phyloP scores from a whole-genome alignment of 345 rosid species.

The Crucihimalaya himalaica region DNA sequence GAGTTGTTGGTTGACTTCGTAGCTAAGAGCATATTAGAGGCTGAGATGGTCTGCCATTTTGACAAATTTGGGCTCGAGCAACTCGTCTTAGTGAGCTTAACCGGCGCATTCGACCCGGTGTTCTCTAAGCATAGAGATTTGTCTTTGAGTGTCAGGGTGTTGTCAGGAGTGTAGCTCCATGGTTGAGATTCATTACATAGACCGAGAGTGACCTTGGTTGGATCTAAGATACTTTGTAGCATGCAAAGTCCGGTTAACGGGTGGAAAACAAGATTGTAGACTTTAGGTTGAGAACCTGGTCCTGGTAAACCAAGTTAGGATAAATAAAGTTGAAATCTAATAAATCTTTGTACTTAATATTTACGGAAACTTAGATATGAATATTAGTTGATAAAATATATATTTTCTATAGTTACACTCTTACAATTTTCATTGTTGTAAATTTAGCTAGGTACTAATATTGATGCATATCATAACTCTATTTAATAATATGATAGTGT shows the following conservation, averaged over 20 bases:
- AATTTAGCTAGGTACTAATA: not conserved
- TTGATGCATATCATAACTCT: too few relatives aligned
- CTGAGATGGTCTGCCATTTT: constrained; percentile 65
- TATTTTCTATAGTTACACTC: not conserved
- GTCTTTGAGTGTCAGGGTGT: constrained; percentile 49
- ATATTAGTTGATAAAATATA: not conserved
- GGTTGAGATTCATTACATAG: constrained; percentile 62
- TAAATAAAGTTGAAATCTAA: not conserved
- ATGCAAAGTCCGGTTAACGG: constrained; percentile 79
- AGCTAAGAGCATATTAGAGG: constrained; percentile 75
- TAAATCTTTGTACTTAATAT: not conserved
- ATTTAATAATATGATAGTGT: not conserved
- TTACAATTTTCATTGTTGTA: not conserved
- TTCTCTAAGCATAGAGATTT: constrained; percentile 62
- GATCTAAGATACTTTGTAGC: constrained; percentile 42
- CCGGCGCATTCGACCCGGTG: constrained; percentile 38
- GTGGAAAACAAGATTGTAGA: constrained; percentile 68
- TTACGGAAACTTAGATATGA: not conserved
- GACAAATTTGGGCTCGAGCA: constrained; percentile 48
- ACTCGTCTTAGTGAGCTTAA: constrained; percentile 42
- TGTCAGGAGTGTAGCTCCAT: constrained; percentile 58
- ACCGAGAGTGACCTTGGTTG: constrained; percentile 51
- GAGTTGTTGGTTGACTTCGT: constrained; percentile 37
- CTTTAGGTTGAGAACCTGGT: constrained; percentile 49
- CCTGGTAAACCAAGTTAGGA: constrained; percentile 43